Evolutionary conservation across 1,284 basidiomycete genomes (phyloP), one percentile per base, ranked within the genome.

Genomic region (Ustilago bromivora): DNA sequence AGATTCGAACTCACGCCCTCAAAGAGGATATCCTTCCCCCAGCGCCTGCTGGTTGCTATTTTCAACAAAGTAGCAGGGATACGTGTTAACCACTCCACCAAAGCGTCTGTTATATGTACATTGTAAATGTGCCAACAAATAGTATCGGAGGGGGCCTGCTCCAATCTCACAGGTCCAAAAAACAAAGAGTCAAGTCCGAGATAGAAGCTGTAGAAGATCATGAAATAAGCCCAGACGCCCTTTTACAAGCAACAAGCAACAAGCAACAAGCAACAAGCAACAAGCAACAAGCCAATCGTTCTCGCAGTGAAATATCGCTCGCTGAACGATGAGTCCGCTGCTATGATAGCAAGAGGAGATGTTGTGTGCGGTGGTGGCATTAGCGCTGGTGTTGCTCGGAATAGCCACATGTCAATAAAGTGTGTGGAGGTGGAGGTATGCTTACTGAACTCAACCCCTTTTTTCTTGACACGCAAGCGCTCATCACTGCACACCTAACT

Each of bases 1-100:
- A 77, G 75, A 77, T 77, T 77, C 75, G 75, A 77, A 77, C 75
- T 77, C 75, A 59, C 63, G 75, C 75, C 75, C 75, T 77, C 75
- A 77, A 61, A 77, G 75, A 77, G 75, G 75, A 77, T 77, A 71
- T 71, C 74, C 74, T 76, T 23, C 40, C 66, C 61, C 47, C 43
- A 38, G 71, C 13, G 0, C 7, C 2, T 7, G 17, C 65, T 36
- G 43, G 53, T 7, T 73, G 71, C 64, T 63, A 49, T 41, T 51
- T 57, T 17, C 2, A 23, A 31, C 1, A 43, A 43, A 62, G 32
- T 75, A 76, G 74, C 74, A 76, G 74, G 74, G 74, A 71, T 71
- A 76, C 74, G 69, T 68, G 74, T 76, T 76, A 76, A 76, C 74
- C 74, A 76, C 74, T 76, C 74, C 74, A 68, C 69, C 74, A 76